Evolutionary conservation across 2,329 filamentous ascomycete genomes (phyloP).

Genomic region (Ceratocystiopsis brevicomis): DNA sequence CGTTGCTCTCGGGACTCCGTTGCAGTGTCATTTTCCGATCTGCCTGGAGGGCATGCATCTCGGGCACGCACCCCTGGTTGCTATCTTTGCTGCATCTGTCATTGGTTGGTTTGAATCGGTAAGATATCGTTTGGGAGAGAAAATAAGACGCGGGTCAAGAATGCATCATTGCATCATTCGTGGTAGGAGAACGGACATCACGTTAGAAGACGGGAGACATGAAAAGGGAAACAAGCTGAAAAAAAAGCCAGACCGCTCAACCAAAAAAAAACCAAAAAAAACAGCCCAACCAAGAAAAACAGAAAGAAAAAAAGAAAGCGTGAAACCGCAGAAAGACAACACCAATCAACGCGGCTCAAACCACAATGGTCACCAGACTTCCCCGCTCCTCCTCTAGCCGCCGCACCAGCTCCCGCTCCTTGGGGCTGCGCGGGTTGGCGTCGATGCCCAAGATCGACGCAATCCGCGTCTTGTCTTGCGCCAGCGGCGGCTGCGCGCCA

Average conservation of each 20-base stretch:
- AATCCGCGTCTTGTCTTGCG: constrained; percentile 37
- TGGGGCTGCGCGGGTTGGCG: constrained; percentile 35
- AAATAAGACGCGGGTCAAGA: too few relatives aligned
- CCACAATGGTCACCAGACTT: constrained; percentile 1
- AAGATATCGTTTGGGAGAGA: too few relatives aligned
- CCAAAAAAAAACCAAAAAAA: background rate
- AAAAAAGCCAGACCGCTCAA: background rate
- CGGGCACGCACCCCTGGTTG: too few relatives aligned
- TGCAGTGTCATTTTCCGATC: too few relatives aligned
- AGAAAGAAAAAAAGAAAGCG: background rate
- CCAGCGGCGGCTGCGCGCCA: background rate
- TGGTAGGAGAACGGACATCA: too few relatives aligned
- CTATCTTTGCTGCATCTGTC: too few relatives aligned
- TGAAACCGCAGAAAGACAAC: background rate
- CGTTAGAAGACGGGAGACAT: background rate
- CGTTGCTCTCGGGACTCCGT: too few relatives aligned
- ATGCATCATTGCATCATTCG: too few relatives aligned
- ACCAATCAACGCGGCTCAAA: constrained; percentile 2
- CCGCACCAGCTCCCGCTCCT: constrained; percentile 37
- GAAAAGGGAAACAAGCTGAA: background rate
- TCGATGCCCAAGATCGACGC: constrained; percentile 43
- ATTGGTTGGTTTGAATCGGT: too few relatives aligned
- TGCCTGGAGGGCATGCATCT: too few relatives aligned
- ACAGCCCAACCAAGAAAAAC: background rate
- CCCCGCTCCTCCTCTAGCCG: constrained; percentile 30